Percentiles rank a stretch among this genome's conserved stretches.
Conservation (phyloP, 2,329 filamentous ascomycete genomes). For the Hysterium pulicare region DNA sequence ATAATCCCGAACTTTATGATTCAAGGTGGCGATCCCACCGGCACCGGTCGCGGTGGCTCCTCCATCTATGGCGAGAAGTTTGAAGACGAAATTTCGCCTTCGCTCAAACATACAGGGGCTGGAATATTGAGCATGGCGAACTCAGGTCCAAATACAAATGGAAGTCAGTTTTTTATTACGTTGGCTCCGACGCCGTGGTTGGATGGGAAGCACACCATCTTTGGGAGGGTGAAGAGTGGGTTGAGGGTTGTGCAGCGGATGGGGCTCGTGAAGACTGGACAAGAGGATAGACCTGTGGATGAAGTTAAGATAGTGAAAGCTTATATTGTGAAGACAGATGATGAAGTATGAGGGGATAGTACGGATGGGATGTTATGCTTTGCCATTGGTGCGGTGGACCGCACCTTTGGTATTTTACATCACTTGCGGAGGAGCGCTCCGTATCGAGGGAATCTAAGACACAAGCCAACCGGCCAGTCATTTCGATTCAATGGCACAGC, state of each 20-base stretch:
- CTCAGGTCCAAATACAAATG: constrained; percentile 87
- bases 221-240: constrained; percentile 82
- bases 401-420: no score
- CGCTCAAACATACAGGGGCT: constrained; percentile 86
- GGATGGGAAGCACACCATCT: constrained; percentile 96
- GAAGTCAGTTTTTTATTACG: constrained; percentile 94
- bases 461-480: no score
- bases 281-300: constrained; percentile 75
- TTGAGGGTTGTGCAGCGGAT: constrained; percentile 82
- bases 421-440: no score
- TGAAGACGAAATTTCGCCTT: constrained; percentile 78
- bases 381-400: no score
- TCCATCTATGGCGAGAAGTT: constrained; percentile 94
- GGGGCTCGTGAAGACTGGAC: constrained; percentile 79
- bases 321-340: constrained; percentile 62
- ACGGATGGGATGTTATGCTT: background rate
- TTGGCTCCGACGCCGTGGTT: constrained; percentile 93
- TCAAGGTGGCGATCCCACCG: constrained; percentile 90
- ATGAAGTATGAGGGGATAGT: constrained; percentile 34
- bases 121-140: constrained; percentile 98
- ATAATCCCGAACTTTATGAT: constrained; percentile 97
- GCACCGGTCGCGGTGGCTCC: constrained; percentile 81
- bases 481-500: no score
- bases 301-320: constrained; percentile 78
- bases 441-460: no score